Base-by-base conservation (phyloP, 495 filamentous ascomycete species). In the Daldinia grandis region DNA sequence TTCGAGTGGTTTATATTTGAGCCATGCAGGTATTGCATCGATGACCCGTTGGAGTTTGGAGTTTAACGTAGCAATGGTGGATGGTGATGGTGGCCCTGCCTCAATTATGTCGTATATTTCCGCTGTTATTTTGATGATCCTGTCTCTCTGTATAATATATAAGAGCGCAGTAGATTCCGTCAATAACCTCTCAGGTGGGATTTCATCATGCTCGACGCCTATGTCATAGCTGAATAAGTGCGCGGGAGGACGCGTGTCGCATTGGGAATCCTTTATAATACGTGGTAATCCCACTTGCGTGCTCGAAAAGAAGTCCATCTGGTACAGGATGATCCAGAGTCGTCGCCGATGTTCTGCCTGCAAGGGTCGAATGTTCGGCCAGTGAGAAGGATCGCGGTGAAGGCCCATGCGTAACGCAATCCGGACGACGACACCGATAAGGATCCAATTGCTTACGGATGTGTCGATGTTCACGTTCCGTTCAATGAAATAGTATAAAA, bases 181-280 rank as follows among this genome's bases (percentile, higher is more conserved):
- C 50, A 28, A 54, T 7, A 4, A 10, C 17, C 50, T 54, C 28
- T 54, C 50, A 1, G 50, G 50, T 19, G 50, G 50, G 25, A 30
- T 30, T 30, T 54, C 50, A 4, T 54, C 50, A 21, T 54, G 24
- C 24, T 54, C 50, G 6, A 54, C 12, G n/a, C 50, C 50, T n/a
- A 54, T 15, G 4, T 54, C 50, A 28, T 54, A 30, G 25, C 28
- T 30, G n/a, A 54, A 54, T 25, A 54, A 54, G 50, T 54, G 50
- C n/a, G n/a, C 28, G 14, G 50, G 50, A 12, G 25, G 50, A n/a
- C 50, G 50, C 28, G 53, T 35, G 10, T 57, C 53, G 30, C 53
- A 57, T 30, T 57, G 53, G 4, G 15, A 31, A 10, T 57, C 53
- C 25, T 57, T 57, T 31, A 57, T 57, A n/a, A 57, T 31, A 35